Evolutionary conservation across 108 stramenopile genomes (phyloP).

Genomic region (Fistulifera solaris): DNA sequence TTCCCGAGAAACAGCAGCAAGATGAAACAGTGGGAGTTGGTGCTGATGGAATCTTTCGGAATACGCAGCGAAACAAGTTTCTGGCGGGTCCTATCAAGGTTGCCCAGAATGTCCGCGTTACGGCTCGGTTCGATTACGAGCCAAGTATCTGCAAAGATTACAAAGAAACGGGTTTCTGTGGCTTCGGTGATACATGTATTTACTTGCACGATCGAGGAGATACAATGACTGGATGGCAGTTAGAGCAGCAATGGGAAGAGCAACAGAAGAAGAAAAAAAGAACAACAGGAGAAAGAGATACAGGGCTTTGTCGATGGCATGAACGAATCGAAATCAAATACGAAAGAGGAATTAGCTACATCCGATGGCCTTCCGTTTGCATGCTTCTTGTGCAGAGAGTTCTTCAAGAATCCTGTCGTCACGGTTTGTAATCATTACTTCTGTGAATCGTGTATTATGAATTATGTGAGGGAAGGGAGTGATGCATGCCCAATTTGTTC

Average conservation of each 20-base stretch:
- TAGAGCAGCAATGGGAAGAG: constrained; percentile 91
- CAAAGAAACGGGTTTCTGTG: constrained; percentile 99
- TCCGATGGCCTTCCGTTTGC: constrained; percentile 93
- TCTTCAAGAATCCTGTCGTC: constrained; percentile 88
- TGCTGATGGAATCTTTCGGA: constrained; percentile 18
- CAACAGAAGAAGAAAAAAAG: constrained; percentile 81
- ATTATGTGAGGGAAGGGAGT: constrained; percentile 26
- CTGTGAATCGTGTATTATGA: constrained; percentile 78
- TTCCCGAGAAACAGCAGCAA: constrained; percentile 22
- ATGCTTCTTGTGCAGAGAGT: constrained; percentile 83
- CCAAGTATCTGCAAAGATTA: constrained; percentile 99
- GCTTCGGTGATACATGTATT: constrained; percentile 97
- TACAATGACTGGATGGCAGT: constrained; percentile 90
- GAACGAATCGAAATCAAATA: constrained; percentile 3
- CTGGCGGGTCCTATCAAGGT: constrained; percentile 86
- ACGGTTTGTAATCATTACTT: constrained; percentile 93
- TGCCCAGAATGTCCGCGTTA: constrained; percentile 79
- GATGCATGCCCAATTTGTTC: constrained; percentile 79
- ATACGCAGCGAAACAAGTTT: constrained; percentile 32
- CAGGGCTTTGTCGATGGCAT: constrained; percentile 62
- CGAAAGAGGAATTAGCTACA: constrained; percentile 13
- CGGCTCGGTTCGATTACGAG: constrained; percentile 93
- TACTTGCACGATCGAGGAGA: constrained; percentile 96
- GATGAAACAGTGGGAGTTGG: constrained; percentile 4
- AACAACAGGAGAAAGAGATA: constrained; percentile 44